Base-by-base conservation (phyloP, 106 monocot genomes). In the Chionographis japonica region DNA sequence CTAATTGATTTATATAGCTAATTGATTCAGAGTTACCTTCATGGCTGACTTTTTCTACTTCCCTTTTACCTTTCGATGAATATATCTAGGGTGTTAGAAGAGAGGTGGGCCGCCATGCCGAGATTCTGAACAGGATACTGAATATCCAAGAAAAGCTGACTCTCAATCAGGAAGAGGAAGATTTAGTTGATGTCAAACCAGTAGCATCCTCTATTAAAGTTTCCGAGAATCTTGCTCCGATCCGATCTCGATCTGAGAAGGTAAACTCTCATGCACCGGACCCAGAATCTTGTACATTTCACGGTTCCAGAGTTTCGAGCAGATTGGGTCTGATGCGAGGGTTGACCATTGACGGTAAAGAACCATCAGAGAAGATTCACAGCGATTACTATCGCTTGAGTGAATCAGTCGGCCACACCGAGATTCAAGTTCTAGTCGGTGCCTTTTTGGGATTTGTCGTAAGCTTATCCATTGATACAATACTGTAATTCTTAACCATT, bases 341-440 rank as follows among this genome's bases (percentile, higher is more conserved):
- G 8, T 40, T 19, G 9, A 35, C 2, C 5, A 37, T n/a, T 36
- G 37, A 38, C 4, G 70, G 56, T 15, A 56, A 68, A 18, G 68
- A 40, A 13, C 19, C 42, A 40, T 68, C 56, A 18, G 68, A 57
- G 14, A 18, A 13, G 11, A n/a, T n/a, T 42, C 11, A 27, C 10
- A 36, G 38, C 35, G 19, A 37, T 13, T 56, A 9, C 57, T 12
- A 4, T 13, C 50, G 15, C 8, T 50, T 70, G 60, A 59, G 50
- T 20, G 70, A 70, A 58, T 70, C 70, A 15, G 70, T 70, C 2
- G 70, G 70, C 49, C 70, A 70, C 55, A 60, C 42, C 4, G 59
- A 70, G 41, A 20, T 70, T 9, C 70, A 70, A 11, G 59, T 70
- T 14, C 20, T 70, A 55, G 59, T 50, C 17, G 70, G 70, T 19